A percentile compares a stretch with the other conserved stretches of the same genome.
These are phyloP conservation scores for Neoboletus magnificus DNA, from an alignment of 768 basidiomycete species.

Conservation along the genomic window DNA sequence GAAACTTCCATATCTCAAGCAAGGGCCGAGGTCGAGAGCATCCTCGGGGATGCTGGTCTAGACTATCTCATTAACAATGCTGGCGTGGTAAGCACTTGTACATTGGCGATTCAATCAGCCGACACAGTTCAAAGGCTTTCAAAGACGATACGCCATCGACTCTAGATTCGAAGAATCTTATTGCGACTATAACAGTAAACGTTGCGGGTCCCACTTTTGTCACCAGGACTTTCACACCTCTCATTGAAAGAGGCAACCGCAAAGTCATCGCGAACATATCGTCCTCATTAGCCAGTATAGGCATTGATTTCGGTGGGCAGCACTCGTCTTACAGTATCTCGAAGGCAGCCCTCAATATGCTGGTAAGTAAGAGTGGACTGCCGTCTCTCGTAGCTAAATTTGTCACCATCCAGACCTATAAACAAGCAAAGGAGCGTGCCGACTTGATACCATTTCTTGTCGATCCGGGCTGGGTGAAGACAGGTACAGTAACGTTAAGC, in stretches of 20 bases:
- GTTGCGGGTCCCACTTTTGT: not conserved
- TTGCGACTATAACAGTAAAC: not conserved
- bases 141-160: not conserved
- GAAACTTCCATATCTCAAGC: conserved; percentile 24
- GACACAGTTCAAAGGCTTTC: not conserved
- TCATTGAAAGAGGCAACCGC: not conserved
- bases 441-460: not conserved
- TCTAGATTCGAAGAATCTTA: not conserved
- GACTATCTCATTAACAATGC: not conserved
- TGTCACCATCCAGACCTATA: not conserved
- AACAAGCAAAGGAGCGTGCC: not conserved
- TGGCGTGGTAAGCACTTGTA: not conserved
- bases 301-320: conserved; percentile 24
- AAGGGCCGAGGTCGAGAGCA: conserved; percentile 17
- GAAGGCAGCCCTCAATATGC: conserved; percentile 27
- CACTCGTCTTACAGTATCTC: conserved; percentile 35
- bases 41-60: conserved; percentile 22
- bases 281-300: conserved; percentile 32
- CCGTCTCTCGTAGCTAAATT: not conserved
- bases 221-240: not conserved
- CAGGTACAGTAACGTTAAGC: not conserved
- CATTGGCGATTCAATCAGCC: not conserved
- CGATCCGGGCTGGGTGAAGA: not conserved
- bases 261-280: not conserved
- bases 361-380: not conserved